Conservation (phyloP, 31 red algal genomes). For the Bonnemaisonia californica region DNA sequence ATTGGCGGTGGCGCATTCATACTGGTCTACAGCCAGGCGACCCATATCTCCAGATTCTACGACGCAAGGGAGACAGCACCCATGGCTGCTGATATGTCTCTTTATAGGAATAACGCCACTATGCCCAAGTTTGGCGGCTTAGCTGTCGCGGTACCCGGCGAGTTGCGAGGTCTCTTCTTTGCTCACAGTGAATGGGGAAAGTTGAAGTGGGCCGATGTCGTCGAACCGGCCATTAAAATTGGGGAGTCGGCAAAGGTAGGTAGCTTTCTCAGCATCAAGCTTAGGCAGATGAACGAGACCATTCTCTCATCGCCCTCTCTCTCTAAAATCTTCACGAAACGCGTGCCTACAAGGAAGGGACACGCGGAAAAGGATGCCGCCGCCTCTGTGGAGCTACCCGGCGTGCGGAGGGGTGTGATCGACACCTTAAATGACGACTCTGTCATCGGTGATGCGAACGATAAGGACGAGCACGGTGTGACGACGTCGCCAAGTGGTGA, state of each 20-base stretch:
- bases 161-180: conserved; percentile 71
- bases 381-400: conserved; percentile 46
- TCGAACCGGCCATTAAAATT: conserved; percentile 61
- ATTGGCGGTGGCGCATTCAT: conserved; percentile 91
- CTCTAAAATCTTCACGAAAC: conserved; percentile 70
- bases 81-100: conserved; percentile 32
- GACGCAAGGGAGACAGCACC: conserved; percentile 94
- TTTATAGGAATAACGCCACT: conserved; percentile 28
- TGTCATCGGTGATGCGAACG: conserved; percentile 41
- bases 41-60: conserved; percentile 44
- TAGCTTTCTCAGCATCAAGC: conserved; percentile 57
- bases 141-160: conserved; percentile 94
- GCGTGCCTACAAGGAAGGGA: conserved; percentile 35
- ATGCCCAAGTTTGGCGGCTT: conserved; percentile 63
- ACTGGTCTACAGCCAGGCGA: conserved; percentile 39
- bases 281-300: conserved; percentile 64
- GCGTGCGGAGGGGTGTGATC: conserved; percentile 36
- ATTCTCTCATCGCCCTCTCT: conserved; percentile 65
- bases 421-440: conserved; percentile 43
- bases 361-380: conserved; percentile 45
- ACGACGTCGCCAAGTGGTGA: neutral
- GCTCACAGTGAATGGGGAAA: conserved; percentile 70
- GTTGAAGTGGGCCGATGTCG: conserved; percentile 79
- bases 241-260: conserved; percentile 72
- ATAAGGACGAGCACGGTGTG: conserved; percentile 50